These are phyloP conservation scores for Colletotrichum sp. DNA, from an alignment of 2,329 filamentous ascomycete genomes.

Conservation along the genomic window DNA sequence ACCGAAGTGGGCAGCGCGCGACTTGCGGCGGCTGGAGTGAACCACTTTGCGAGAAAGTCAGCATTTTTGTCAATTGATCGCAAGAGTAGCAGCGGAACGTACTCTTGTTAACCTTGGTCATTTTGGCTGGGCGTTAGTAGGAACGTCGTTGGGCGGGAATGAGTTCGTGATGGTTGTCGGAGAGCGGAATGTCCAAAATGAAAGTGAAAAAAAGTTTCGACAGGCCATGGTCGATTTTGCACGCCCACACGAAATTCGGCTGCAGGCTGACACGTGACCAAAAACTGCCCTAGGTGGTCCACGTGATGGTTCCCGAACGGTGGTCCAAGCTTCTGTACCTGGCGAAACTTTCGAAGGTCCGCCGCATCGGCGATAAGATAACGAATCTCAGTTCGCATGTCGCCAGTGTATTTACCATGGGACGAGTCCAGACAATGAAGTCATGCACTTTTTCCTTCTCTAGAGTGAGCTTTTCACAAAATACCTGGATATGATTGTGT, in stretches of 20 bases:
- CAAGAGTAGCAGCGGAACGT: constrained; percentile 30
- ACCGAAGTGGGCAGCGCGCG: constrained; percentile 97
- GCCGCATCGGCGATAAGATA: not conserved
- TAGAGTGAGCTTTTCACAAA: not conserved
- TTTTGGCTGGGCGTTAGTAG: constrained; percentile 48
- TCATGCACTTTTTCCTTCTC: not conserved
- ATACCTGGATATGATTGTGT: not conserved
- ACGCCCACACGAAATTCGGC: not conserved
- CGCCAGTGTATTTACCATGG: not conserved
- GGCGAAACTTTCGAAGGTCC: not conserved
- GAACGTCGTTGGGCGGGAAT: constrained; percentile 13
- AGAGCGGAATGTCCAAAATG: not conserved
- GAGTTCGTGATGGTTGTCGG: not conserved
- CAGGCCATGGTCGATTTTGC: not conserved
- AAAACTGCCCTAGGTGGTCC: not conserved
- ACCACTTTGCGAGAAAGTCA: constrained; percentile 50
- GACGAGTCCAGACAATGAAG: not conserved
- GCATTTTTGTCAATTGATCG: constrained; percentile 23
- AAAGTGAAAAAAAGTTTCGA: not conserved
- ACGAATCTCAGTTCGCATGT: not conserved
- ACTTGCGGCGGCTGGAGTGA: constrained; percentile 93
- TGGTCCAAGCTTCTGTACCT: not conserved
- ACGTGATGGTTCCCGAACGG: not conserved
- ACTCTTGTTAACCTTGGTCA: constrained; percentile 75
- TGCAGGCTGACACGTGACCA: not conserved